Evolutionary conservation across 169 alveolate species (phyloP), one percentile per base, ranked within the genome.

Genomic region (Eimeria praecox): DNA sequence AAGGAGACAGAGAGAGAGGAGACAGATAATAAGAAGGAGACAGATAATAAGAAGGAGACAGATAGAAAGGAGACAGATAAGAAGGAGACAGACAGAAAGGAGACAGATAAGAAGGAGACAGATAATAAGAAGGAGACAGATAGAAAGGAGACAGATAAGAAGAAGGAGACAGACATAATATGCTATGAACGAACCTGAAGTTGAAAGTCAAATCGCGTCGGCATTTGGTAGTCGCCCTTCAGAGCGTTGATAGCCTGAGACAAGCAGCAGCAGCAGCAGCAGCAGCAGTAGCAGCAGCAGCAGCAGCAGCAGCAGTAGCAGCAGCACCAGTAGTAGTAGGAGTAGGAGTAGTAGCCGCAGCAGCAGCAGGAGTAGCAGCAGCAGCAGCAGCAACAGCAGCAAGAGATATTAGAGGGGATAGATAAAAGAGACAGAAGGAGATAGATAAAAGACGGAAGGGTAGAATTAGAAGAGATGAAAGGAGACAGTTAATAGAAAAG

Each of bases 321-420:
- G 46, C 56, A 73, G 85, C 44, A n/a, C 56, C 59, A 46, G 69
- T 24, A 40, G 35, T 40, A 40, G 64, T 40, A 78, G 64, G 35
- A 78, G 89, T 64, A 78, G 83, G 30, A 78, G 30, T 38, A 78
- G 89, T 20, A 44, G 64, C 89, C 10, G 85, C 85, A 78, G 64
- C 35, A 20, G 64, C 64, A 78, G 56, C 64, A 78, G 89, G 66
- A 44, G 56, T 64, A 42, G 89, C 89, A 44, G n/a, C 35, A 40
- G 24, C 18, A 40, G n/a, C 38, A 24, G 30, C 89, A 42, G 44
- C 66, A 38, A 56, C 64, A 38, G 56, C 56, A 38, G 89, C 89
- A 78, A 56, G n/a, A 38, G 89, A 59, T 8, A 16, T 6, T 4
- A 24, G 66, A 44, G 64, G 8, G 16, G n/a, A n/a, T n/a, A n/a